These are phyloP conservation scores for Venturia carpophila DNA, from an alignment of 2,329 filamentous ascomycete species.

Conservation along the genomic window DNA sequence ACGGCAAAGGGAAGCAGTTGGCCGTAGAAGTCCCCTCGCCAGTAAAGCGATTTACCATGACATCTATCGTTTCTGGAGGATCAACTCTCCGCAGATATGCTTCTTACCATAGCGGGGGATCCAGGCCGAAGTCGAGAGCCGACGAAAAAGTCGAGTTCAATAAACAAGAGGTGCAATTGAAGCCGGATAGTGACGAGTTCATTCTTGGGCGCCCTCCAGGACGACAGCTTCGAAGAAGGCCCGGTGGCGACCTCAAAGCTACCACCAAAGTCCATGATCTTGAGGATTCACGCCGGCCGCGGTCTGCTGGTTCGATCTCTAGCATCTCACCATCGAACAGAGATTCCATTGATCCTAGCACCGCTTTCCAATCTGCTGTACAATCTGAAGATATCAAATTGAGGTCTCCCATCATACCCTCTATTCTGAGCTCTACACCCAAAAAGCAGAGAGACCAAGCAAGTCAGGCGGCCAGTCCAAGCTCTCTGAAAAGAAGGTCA, in stretches of 20 bases:
- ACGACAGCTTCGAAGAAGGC: slow-evolving; percentile 36
- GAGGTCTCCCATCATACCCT: neutral
- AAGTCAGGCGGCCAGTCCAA: neutral
- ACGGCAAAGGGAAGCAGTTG: neutral
- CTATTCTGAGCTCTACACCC: slow-evolving; percentile 1
- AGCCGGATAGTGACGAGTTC: slow-evolving; percentile 17
- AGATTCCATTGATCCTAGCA: slow-evolving; percentile 30
- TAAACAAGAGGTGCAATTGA: neutral
- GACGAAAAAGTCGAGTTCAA: neutral
- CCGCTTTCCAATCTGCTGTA: neutral
- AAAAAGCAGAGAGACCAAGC: neutral
- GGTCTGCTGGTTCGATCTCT: slow-evolving; percentile 43
- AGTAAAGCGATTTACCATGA: slow-evolving; percentile 6
- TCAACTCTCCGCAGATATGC: slow-evolving; percentile 30
- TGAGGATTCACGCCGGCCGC: slow-evolving; percentile 31
- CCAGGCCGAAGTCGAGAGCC: slow-evolving; percentile 30
- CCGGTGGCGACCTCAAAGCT: slow-evolving; percentile 42
- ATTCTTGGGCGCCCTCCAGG: slow-evolving; percentile 22
- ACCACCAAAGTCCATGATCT: slow-evolving; percentile 41
- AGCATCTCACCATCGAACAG: slow-evolving; percentile 34
- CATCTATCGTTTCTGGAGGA: neutral
- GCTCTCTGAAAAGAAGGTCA: slow-evolving; percentile 24
- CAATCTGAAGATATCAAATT: slow-evolving; percentile 1
- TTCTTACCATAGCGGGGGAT: slow-evolving; percentile 53
- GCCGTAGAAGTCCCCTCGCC: neutral